A percentile compares a stretch with the other conserved stretches of the same genome.
Evolutionary conservation across 1,284 basidiomycete genomes (phyloP).

Genomic region (Cerioporus squamosus): DNA sequence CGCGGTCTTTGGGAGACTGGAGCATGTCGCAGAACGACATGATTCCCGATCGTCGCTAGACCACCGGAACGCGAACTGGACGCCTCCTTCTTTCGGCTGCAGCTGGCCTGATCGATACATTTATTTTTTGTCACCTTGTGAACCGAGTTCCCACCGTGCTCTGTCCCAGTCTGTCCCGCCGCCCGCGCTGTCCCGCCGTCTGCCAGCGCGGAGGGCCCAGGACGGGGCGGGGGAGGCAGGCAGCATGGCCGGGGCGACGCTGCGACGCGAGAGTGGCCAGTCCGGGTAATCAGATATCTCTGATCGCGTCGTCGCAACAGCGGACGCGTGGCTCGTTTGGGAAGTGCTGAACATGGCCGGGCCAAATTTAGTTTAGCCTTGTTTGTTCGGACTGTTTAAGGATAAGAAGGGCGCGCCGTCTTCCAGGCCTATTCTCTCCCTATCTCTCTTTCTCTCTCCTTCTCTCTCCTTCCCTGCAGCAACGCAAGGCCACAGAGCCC

Average conservation of each 20-base stretch:
- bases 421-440: conserved; percentile 35
- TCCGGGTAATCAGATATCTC: conserved; percentile 17
- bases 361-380: conserved; percentile 40
- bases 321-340: conserved; percentile 27
- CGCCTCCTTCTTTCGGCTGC: conserved; percentile 27
- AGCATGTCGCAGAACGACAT: conserved; percentile 26
- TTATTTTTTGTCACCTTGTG: conserved; percentile 30
- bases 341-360: conserved; percentile 27
- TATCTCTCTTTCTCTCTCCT: conserved; percentile 39
- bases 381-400: conserved; percentile 53
- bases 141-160: conserved; percentile 28
- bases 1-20: conserved; percentile 17
- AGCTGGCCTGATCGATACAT: conserved; percentile 26
- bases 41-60: conserved; percentile 37
- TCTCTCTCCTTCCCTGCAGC: conserved; percentile 33
- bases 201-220: neutral
- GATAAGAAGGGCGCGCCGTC: conserved; percentile 50
- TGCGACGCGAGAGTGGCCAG: neutral
- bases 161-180: conserved; percentile 16
- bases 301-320: conserved; percentile 25
- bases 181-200: neutral
- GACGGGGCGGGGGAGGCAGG: neutral
- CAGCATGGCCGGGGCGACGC: neutral
- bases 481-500: conserved; percentile 29
- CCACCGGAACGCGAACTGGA: conserved; percentile 27